A percentile compares a stretch with the other conserved stretches of the same genome.
These are phyloP conservation scores for Ormosia semicastrata DNA, from an alignment of 306 rosid genomes.

Conservation along the genomic window DNA sequence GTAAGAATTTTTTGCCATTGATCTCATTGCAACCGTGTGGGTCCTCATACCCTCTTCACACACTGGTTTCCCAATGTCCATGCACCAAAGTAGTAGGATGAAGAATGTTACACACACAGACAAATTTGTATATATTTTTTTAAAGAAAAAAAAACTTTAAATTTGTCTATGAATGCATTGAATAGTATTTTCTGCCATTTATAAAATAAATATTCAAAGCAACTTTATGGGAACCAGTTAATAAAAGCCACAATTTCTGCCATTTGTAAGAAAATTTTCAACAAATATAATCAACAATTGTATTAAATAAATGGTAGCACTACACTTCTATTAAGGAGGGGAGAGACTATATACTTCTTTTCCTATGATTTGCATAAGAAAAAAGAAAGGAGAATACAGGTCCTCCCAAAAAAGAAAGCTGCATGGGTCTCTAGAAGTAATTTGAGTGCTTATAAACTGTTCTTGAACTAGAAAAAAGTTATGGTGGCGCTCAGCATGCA, in stretches of 20 bases:
- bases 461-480: slow-evolving; percentile 16
- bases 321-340: not conserved
- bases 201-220: not conserved
- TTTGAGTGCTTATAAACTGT: not conserved
- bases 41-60: slow-evolving; percentile 42
- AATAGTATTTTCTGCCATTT: slow-evolving; percentile 6
- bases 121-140: not conserved
- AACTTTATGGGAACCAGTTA: slow-evolving; percentile 24
- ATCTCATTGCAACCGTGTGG: slow-evolving; percentile 55
- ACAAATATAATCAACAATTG: not conserved
- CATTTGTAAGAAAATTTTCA: not conserved
- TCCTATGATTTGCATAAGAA: not conserved
- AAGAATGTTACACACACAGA: slow-evolving; percentile 16
- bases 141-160: not conserved
- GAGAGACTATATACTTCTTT: not conserved
- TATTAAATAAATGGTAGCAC: not conserved
- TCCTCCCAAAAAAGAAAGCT: not conserved
- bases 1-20: slow-evolving; percentile 17
- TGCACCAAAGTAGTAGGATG: slow-evolving; percentile 20
- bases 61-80: slow-evolving; percentile 34
- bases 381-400: not conserved
- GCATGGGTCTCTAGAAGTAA: slow-evolving; percentile 11
- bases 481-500: slow-evolving; percentile 33
- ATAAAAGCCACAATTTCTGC: slow-evolving; percentile 24
- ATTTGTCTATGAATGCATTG: slow-evolving; percentile 11